Conservation (phyloP, 2,329 filamentous ascomycete species). For the Penicillium sp. region DNA sequence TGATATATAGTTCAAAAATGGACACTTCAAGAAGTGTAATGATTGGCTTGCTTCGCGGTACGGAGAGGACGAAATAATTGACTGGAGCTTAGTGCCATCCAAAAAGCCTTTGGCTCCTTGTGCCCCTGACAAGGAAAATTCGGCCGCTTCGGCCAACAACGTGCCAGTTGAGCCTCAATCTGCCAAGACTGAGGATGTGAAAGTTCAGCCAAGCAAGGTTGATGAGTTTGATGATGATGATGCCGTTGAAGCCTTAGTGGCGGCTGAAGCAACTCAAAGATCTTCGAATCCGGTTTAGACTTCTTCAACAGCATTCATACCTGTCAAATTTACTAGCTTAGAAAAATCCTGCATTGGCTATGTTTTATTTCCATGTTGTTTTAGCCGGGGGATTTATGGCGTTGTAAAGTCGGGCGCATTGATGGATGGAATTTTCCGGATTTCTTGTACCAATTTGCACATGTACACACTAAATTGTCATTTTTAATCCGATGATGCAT, state of each 20-base stretch:
- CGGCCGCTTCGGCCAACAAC: constrained; percentile 13
- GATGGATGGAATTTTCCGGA: background rate
- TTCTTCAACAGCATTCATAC: background rate
- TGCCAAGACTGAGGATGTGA: constrained; percentile 8
- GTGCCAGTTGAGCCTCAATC: background rate
- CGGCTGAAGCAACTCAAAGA: constrained; percentile 21
- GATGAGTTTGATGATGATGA: constrained; percentile 45
- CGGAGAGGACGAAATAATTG: constrained; percentile 73
- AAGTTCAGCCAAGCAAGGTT: constrained; percentile 22
- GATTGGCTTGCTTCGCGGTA: constrained; percentile 74
- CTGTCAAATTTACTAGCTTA: background rate
- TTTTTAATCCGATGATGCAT: background rate
- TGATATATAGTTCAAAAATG: constrained; percentile 39
- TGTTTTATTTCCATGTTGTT: background rate
- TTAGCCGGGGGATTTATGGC: background rate
- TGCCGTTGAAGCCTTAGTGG: constrained; percentile 41
- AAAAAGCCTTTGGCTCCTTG: constrained; percentile 13
- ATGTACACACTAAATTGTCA: background rate
- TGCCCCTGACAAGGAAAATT: constrained; percentile 25
- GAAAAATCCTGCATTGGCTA: background rate
- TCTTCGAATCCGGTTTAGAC: background rate
- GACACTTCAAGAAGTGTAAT: constrained; percentile 50
- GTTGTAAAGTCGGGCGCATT: background rate
- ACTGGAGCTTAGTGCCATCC: constrained; percentile 67
- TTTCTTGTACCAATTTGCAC: background rate